Evolutionary conservation across 2,329 filamentous ascomycete species (phyloP).

Genomic region (Metarhizium guizhouense): DNA sequence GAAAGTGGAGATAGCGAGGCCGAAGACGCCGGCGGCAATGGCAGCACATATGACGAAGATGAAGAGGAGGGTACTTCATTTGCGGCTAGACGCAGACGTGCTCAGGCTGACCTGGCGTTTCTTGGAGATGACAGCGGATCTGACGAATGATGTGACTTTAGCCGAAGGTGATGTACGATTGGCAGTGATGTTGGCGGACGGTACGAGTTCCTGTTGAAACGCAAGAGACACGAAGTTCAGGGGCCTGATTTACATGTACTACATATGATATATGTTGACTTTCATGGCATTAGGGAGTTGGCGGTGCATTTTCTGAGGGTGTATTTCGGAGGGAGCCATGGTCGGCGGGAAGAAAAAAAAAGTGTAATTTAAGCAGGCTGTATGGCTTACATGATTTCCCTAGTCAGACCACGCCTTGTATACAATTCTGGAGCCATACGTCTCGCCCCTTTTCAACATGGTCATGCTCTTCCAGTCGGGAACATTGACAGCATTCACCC

Average conservation of each 20-base stretch:
- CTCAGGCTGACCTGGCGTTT: slow-evolving; percentile 51
- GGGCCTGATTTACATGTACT: background rate
- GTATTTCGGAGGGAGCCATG: background rate
- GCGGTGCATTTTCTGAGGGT: background rate
- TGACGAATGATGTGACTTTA: slow-evolving; percentile 28
- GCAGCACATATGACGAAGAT: slow-evolving; percentile 21
- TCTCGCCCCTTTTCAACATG: slow-evolving; percentile 73
- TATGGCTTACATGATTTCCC: background rate
- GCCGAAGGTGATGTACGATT: background rate
- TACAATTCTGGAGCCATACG: slow-evolving; percentile 71
- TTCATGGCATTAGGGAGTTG: background rate
- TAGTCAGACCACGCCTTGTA: slow-evolving; percentile 77
- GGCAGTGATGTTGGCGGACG: background rate
- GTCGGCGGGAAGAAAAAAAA: background rate
- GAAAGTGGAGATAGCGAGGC: slow-evolving; percentile 20
- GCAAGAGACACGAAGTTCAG: background rate
- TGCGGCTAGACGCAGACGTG: slow-evolving; percentile 37
- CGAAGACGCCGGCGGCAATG: slow-evolving; percentile 16
- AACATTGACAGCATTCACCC: slow-evolving; percentile 79
- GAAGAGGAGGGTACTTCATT: slow-evolving; percentile 23
- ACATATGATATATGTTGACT: background rate
- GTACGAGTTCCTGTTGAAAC: background rate
- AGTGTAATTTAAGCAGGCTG: background rate
- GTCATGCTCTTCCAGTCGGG: slow-evolving; percentile 73
- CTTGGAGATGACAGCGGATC: slow-evolving; percentile 61